These are phyloP conservation scores for Schizosaccharomyces japonicus DNA, from an alignment of 805 yeast genomes.

Conservation along the genomic window DNA sequence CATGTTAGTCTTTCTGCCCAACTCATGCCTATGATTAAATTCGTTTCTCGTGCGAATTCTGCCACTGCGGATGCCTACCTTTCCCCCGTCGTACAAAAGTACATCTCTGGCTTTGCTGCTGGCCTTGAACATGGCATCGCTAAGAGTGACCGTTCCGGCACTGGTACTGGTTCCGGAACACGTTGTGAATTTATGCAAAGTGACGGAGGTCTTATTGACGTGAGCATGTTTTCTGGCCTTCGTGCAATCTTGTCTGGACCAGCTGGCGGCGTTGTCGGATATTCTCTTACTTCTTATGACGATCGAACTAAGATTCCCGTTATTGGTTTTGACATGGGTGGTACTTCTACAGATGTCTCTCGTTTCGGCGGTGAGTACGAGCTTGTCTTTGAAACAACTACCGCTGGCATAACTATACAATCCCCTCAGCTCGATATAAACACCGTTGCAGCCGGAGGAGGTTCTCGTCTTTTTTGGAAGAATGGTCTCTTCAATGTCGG, in stretches of 20 bases:
- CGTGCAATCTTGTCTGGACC: constrained; percentile 84
- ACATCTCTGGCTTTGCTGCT: constrained; percentile 33
- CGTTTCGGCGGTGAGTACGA: constrained; percentile 49
- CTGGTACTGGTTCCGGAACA: constrained; percentile 13
- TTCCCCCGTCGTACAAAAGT: constrained; percentile 52
- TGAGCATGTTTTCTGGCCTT: constrained; percentile 61
- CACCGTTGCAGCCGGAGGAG: constrained; percentile 74
- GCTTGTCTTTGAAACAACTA: constrained; percentile 60
- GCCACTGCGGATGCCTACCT: constrained; percentile 63
- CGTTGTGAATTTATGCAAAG: constrained; percentile 76
- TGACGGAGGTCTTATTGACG: constrained; percentile 83
- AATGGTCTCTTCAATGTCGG: constrained; percentile 62
- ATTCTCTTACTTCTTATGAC: constrained; percentile 56
- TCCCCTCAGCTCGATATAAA: constrained; percentile 65
- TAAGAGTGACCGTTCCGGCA: background rate
- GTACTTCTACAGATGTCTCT: constrained; percentile 70
- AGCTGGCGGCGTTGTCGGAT: constrained; percentile 94
- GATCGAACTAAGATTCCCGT: constrained; percentile 32
- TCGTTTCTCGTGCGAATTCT: constrained; percentile 52
- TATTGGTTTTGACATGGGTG: constrained; percentile 78
- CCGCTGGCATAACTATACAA: constrained; percentile 64
- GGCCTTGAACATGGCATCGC: constrained; percentile 24
- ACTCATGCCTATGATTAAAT: constrained; percentile 57
- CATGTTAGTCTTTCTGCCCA: constrained; percentile 46
- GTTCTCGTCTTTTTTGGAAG: constrained; percentile 40